Evolutionary conservation across 352 stramenopile genomes (phyloP).

Genomic region (Thraustochytrium sp.): DNA sequence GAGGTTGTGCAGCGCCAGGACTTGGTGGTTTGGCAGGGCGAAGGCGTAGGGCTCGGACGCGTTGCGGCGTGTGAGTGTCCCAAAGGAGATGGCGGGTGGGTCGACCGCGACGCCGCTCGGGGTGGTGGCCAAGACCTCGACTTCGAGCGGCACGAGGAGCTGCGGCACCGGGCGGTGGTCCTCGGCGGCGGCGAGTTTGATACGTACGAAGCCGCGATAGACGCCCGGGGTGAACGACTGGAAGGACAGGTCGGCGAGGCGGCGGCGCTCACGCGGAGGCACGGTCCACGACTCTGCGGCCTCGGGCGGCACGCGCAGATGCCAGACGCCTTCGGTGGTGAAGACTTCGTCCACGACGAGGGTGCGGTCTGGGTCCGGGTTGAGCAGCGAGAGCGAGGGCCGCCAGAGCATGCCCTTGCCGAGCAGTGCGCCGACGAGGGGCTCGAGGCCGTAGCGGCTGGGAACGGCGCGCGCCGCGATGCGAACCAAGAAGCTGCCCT

Average conservation of each 20-base stretch:
- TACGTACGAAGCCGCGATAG: not conserved
- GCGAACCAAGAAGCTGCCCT: not conserved
- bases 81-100: not conserved
- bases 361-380: not conserved
- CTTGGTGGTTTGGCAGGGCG: not conserved
- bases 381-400: not conserved
- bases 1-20: constrained; percentile 5
- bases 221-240: not conserved
- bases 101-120: not conserved
- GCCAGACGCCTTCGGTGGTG: constrained; percentile 27
- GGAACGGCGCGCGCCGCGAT: not conserved
- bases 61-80: not conserved
- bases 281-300: not conserved
- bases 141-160: not conserved
- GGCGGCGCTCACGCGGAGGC: not conserved
- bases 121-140: constrained; percentile 3
- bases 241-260: not conserved
- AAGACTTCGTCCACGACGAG: not conserved
- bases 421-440: not conserved
- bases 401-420: not conserved
- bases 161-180: not conserved
- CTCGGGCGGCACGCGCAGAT: not conserved
- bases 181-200: not conserved
- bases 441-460: not conserved
- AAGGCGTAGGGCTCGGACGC: not conserved